Conservation (phyloP, 1,139 yeast genomes). For the Pneumocystis wakefieldiae region DNA sequence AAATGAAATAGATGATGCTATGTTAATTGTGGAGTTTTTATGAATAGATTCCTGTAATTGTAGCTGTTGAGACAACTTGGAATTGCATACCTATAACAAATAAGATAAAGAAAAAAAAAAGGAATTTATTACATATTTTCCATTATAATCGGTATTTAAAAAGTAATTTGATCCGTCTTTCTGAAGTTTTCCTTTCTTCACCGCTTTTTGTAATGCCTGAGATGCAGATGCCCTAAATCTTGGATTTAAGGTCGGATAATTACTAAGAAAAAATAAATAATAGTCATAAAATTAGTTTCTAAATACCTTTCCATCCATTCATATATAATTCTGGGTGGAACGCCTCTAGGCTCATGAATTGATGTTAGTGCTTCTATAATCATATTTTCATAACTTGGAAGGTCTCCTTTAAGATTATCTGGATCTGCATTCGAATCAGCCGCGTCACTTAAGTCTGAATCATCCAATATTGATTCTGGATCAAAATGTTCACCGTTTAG, state of each 20-base stretch:
- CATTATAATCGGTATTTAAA: not conserved
- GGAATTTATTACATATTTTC: not conserved
- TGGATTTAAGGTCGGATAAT: slow-evolving; percentile 1
- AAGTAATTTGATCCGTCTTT: slow-evolving; percentile 1
- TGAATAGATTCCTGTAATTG: not conserved
- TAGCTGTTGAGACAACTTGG: not conserved
- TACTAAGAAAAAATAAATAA: not conserved
- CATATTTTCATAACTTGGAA: slow-evolving; percentile 2
- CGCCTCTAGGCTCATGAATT: not conserved
- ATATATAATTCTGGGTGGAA: slow-evolving; percentile 1
- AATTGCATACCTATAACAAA: not conserved
- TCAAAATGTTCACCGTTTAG: not conserved
- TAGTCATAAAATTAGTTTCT: not conserved
- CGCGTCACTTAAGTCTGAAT: not conserved
- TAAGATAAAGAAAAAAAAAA: not conserved
- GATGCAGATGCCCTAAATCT: slow-evolving; percentile 1
- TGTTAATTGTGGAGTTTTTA: not conserved
- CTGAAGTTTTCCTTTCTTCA: not conserved
- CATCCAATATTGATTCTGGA: slow-evolving; percentile 1
- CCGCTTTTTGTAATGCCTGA: not conserved
- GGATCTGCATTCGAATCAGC: not conserved
- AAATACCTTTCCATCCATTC: slow-evolving; percentile 4
- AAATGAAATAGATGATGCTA: not conserved
- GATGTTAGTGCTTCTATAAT: not conserved
- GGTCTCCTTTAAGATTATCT: not conserved